Conservation (phyloP, 192 early-diverging fungal genomes). For the Chytriomyces hyalinus region DNA sequence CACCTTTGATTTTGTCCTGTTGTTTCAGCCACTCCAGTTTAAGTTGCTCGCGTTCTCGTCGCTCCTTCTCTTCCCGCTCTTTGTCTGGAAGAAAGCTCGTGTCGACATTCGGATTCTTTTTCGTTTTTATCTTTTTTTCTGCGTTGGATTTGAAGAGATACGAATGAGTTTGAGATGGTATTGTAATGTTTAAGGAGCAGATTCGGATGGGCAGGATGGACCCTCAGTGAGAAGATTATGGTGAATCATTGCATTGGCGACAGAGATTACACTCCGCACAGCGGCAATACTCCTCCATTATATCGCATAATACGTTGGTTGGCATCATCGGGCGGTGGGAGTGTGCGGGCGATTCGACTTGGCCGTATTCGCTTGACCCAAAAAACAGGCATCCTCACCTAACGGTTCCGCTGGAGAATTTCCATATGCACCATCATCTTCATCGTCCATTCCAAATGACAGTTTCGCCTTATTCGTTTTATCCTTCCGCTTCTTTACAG, state of each 20-base stretch:
- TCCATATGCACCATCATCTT: slow-evolving; percentile 41
- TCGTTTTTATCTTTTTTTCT: slow-evolving; percentile 47
- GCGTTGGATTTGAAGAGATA: neutral
- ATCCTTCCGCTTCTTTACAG: slow-evolving; percentile 70
- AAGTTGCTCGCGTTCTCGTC: slow-evolving; percentile 71
- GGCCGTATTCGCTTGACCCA: no score
- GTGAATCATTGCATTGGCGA: no score
- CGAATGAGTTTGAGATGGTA: neutral
- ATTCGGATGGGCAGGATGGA: no score
- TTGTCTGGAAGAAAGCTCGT: slow-evolving; percentile 92
- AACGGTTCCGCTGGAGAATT: slow-evolving; percentile 10
- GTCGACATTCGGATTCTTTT: slow-evolving; percentile 89
- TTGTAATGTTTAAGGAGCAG: neutral
- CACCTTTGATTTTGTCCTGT: slow-evolving; percentile 84
- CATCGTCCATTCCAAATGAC: slow-evolving; percentile 69
- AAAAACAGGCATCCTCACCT: neutral
- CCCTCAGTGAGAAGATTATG: slow-evolving; percentile 57
- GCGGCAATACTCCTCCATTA: no score
- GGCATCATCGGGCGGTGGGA: no score
- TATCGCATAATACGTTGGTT: no score
- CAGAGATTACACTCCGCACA: no score
- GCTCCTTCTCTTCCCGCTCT: slow-evolving; percentile 82
- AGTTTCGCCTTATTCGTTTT: slow-evolving; percentile 66
- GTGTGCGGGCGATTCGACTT: no score
- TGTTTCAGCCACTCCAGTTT: slow-evolving; percentile 80